A percentile compares a stretch with the other conserved stretches of the same genome.
phyloP scores from a whole-genome alignment of 2,329 filamentous ascomycete genomes.

The Aspergillus fumigatiaffinis region DNA sequence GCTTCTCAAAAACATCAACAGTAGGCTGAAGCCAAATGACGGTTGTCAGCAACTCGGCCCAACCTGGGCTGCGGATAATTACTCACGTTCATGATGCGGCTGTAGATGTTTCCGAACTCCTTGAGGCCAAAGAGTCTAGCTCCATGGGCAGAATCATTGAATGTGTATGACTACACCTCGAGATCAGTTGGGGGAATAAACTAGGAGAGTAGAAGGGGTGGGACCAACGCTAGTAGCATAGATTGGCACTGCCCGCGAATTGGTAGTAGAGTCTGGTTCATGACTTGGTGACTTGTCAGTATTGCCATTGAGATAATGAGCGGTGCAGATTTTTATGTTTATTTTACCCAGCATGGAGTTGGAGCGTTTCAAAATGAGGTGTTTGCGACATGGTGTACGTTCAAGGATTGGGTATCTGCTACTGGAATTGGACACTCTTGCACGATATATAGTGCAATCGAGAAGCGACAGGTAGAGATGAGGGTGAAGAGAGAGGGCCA shows the following conservation, averaged over 20 bases:
- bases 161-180: slow-evolving; percentile 67
- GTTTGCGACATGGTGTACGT: slow-evolving; percentile 31
- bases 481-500: background rate
- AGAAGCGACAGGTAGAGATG: background rate
- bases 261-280: slow-evolving; percentile 73
- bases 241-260: slow-evolving; percentile 88
- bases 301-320: background rate
- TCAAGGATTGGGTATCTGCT: background rate
- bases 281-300: slow-evolving; percentile 54
- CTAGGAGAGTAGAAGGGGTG: background rate
- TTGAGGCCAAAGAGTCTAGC: slow-evolving; percentile 94
- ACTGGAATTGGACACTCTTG: background rate
- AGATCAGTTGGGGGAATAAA: background rate
- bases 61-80: background rate
- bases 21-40: slow-evolving; percentile 59
- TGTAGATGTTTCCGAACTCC: slow-evolving; percentile 97
- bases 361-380: slow-evolving; percentile 73
- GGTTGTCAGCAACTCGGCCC: background rate
- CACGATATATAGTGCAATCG: background rate
- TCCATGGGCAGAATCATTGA: slow-evolving; percentile 94
- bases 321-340: slow-evolving; percentile 2
- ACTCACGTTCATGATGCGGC: slow-evolving; percentile 85
- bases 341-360: slow-evolving; percentile 75
- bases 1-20: slow-evolving; percentile 93
- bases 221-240: slow-evolving; percentile 74